Base-by-base conservation (phyloP, 345 rosid genomes). In the Ceriops tagal region DNA sequence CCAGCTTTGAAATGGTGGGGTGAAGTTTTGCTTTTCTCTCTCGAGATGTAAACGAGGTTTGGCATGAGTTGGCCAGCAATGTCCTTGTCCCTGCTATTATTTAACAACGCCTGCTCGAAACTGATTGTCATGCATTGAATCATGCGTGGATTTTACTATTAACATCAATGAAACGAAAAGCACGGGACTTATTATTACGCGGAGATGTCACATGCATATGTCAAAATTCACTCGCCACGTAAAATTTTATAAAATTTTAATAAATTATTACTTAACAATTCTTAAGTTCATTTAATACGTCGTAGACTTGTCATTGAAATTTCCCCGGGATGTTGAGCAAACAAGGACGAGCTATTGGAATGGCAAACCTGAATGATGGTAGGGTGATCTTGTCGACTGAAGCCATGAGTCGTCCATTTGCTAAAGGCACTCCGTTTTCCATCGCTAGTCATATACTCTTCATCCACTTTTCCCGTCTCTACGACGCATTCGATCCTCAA, bases 1-100 rank as follows among this genome's bases (percentile, higher is more conserved):
- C 98, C 98, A 16, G 90, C 95, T 77, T 92, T 92, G 72, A 80
- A 92, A 67, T 88, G 72, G 74, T 92, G 96, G 18, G 71, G 81
- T 34, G 79, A 78, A 31, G 72, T 71, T 61, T 64, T 78, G 77
- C 76, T 77, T 75, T 89, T 92, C 72, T 87, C 83, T 61, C 98
- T 73, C 0, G 95, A 85, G 51, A 92, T 73, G 53, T 90, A 92
- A 3, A 90, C 76, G 53, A 90, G 82, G 31, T 83, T 90, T 47
- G 96, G 91, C 88, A 90, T 52, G 20, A 1, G 26, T 43, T 64
- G 15, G 0, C 79, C 88, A 1, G 27, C 53, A 6, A 73, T 21
- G 64, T 89, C 92, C 64, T 8, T 78, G 43, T 86, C 84, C 8
- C 32, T 78, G 58, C 59, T 77, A 3, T 66, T 82, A 10, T 88